These are phyloP conservation scores for Earliella scabrosa DNA, from an alignment of 1,284 basidiomycete species.

Conservation along the genomic window DNA sequence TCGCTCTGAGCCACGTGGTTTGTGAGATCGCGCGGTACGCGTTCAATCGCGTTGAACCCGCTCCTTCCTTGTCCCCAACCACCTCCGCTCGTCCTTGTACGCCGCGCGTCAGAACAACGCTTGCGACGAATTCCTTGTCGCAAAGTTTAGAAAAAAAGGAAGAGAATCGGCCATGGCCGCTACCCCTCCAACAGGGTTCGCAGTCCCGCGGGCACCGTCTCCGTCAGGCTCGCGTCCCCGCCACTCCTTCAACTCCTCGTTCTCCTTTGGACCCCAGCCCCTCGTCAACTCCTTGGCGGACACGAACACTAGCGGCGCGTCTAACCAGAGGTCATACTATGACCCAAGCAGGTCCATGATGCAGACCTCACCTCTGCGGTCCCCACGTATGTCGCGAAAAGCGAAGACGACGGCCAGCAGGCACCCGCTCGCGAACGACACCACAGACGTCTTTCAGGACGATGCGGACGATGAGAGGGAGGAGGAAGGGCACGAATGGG, in stretches of 20 bases:
- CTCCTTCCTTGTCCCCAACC: constrained; percentile 7
- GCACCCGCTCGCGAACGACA: constrained; percentile 78
- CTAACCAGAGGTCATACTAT: constrained; percentile 58
- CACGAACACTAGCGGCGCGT: constrained; percentile 58
- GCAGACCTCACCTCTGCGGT: constrained; percentile 66
- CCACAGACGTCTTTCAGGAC: constrained; percentile 75
- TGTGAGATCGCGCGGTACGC: constrained; percentile 12
- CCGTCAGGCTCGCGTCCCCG: constrained; percentile 56
- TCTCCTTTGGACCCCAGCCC: constrained; percentile 79
- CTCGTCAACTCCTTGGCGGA: constrained; percentile 70
- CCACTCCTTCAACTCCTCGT: constrained; percentile 76
- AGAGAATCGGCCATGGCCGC: constrained; percentile 25
- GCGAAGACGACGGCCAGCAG: constrained; percentile 53
- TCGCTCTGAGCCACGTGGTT: constrained; percentile 16
- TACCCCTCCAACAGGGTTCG: constrained; percentile 42
- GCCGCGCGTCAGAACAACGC: not conserved
- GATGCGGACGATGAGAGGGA: constrained; percentile 51
- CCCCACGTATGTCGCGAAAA: constrained; percentile 51
- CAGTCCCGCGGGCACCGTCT: constrained; percentile 39
- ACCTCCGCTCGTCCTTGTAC: constrained; percentile 2
- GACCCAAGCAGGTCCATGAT: constrained; percentile 80
- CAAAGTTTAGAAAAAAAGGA: not conserved
- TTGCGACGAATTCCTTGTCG: not conserved
- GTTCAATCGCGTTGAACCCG: constrained; percentile 16
- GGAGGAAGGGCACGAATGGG: constrained; percentile 73